Percentiles rank a stretch among this genome's conserved stretches.
phyloP scores from a whole-genome alignment of 2,329 filamentous ascomycete genomes.

The Bipolaris oryzae region DNA sequence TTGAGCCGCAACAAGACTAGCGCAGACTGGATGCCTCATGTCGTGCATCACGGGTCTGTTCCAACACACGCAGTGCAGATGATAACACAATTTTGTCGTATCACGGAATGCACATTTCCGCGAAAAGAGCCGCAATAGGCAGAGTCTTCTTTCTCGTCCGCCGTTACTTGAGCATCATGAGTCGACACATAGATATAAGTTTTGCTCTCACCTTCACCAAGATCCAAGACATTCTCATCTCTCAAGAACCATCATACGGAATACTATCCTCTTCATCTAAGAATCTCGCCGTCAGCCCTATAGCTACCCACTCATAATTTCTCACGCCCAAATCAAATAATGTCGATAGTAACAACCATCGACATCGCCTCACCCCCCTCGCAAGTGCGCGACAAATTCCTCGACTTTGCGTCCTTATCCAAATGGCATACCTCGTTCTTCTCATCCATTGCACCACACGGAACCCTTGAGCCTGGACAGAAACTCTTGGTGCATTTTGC shows the following conservation, averaged over 20 bases:
- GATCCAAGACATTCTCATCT: background rate
- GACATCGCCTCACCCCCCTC: slow-evolving; percentile 26
- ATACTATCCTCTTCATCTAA: background rate
- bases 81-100: background rate
- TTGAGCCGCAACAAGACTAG: slow-evolving; percentile 3
- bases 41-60: background rate
- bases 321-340: background rate
- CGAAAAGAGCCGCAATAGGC: slow-evolving; percentile 13
- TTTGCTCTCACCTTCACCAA: background rate
- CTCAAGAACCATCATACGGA: background rate
- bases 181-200: background rate
- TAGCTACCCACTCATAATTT: too few species aligned
- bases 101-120: background rate
- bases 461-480: slow-evolving; percentile 14
- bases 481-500: slow-evolving; percentile 19
- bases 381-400: slow-evolving; percentile 22
- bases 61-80: background rate
- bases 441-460: slow-evolving; percentile 21
- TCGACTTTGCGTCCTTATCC: slow-evolving; percentile 20
- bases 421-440: slow-evolving; percentile 22
- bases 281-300: background rate
- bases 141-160: background rate
- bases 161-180: background rate
- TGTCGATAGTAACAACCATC: slow-evolving; percentile 19
- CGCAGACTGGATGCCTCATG: background rate